phyloP scores from a whole-genome alignment of 2,329 filamentous ascomycete genomes.

The Cladobotryum mycophilum region DNA sequence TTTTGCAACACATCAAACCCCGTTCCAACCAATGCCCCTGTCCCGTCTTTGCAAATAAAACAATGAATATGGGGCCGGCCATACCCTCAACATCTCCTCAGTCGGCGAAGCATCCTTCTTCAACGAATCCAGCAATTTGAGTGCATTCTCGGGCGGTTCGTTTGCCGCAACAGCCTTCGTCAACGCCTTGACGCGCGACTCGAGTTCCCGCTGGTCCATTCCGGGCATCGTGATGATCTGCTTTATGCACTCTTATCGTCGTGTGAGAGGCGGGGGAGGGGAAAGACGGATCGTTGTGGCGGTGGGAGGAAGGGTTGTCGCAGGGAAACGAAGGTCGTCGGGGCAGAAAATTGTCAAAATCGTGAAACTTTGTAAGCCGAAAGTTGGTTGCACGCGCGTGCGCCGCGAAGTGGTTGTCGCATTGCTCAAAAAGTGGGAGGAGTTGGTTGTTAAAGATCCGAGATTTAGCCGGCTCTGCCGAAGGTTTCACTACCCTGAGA shows the following conservation, averaged over 20 bases:
- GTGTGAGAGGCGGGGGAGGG: too few relatives aligned
- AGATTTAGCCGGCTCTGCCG: too few relatives aligned
- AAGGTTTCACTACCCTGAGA: too few relatives aligned
- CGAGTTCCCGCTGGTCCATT: slow-evolving; percentile 80
- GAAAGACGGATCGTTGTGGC: too few relatives aligned
- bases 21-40: background rate
- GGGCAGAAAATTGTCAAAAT: too few relatives aligned
- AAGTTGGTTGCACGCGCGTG: too few relatives aligned
- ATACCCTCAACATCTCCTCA: slow-evolving; percentile 79
- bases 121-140: slow-evolving; percentile 69
- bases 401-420: too few relatives aligned
- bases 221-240: slow-evolving; percentile 8
- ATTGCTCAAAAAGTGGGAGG: too few relatives aligned
- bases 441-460: too few relatives aligned
- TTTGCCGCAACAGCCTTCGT: slow-evolving; percentile 70
- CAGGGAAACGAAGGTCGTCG: too few relatives aligned
- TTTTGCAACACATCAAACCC: background rate
- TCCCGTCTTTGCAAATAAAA: background rate
- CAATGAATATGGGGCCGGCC: background rate
- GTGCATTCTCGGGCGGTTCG: slow-evolving; percentile 65
- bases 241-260: background rate
- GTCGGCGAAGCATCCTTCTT: slow-evolving; percentile 76
- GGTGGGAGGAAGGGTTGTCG: too few relatives aligned
- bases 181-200: slow-evolving; percentile 69
- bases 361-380: too few relatives aligned